Percentiles rank a stretch among this genome's conserved stretches.
Conservation (phyloP, 345 rosid genomes). For the Eucalyptus sp. region DNA sequence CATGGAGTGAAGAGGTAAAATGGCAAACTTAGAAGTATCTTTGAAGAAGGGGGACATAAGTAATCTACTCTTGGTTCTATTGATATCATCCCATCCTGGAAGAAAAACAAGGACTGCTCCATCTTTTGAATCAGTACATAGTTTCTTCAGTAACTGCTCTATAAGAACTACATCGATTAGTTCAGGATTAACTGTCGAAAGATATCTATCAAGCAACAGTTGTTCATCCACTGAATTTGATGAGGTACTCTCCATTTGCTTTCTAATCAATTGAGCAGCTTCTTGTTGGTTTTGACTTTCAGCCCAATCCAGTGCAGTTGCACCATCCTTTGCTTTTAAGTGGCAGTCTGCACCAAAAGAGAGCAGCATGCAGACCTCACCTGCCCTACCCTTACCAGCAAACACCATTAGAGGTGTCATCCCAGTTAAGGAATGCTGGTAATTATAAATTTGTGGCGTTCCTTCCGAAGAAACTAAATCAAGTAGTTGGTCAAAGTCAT, state of each 20-base stretch:
- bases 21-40: constrained; percentile 44
- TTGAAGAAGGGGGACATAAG: constrained; percentile 41
- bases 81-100: constrained; percentile 98
- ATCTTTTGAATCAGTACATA: constrained; percentile 54
- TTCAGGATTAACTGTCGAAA: constrained; percentile 48
- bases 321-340: constrained; percentile 44
- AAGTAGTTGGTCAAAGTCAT: constrained; percentile 71
- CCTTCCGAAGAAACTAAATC: constrained; percentile 61
- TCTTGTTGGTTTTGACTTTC: constrained; percentile 56
- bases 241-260: constrained; percentile 21
- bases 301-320: constrained; percentile 62
- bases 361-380: constrained; percentile 80
- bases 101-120: constrained; percentile 95
- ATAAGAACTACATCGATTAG: constrained; percentile 65
- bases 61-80: constrained; percentile 48
- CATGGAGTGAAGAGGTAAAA: constrained; percentile 88
- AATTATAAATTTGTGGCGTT: constrained; percentile 40
- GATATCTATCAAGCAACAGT: constrained; percentile 55
- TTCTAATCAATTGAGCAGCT: constrained; percentile 49
- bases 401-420: constrained; percentile 81
- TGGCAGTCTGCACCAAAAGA: constrained; percentile 61
- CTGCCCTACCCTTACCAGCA: constrained; percentile 79
- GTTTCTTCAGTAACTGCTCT: constrained; percentile 57
- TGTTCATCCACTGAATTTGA: constrained; percentile 29
- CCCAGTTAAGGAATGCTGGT: constrained; percentile 65